Evolutionary conservation across 2,329 filamentous ascomycete species (phyloP).

Genomic region (Calonectria multiphialidica): DNA sequence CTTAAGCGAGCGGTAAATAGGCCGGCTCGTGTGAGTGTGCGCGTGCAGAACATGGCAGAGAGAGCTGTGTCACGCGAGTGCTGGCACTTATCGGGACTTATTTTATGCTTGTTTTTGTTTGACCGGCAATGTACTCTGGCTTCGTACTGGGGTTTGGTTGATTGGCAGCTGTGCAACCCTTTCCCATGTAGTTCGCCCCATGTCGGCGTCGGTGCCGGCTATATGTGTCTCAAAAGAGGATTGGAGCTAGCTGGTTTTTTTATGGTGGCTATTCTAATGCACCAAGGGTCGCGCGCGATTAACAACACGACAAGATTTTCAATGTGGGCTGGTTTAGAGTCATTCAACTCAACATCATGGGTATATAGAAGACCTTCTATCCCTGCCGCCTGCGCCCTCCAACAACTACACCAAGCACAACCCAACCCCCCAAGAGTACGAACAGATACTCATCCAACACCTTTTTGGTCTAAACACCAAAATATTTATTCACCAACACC

Average conservation of each 20-base stretch:
- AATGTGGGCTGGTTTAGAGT: constrained; percentile 6
- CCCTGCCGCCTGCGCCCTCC: background rate
- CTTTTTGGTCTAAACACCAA: background rate
- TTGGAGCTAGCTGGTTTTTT: background rate
- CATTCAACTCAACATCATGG: constrained; percentile 11
- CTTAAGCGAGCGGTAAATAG: background rate
- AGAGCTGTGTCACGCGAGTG: background rate
- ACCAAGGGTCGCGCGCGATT: constrained; percentile 16
- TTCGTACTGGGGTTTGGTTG: background rate
- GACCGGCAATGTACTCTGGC: background rate
- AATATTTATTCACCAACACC: background rate
- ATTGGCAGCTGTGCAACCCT: background rate
- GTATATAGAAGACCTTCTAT: constrained; percentile 28
- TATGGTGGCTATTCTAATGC: constrained; percentile 8
- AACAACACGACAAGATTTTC: background rate
- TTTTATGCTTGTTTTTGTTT: background rate
- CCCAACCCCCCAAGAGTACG: background rate
- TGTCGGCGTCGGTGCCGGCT: background rate
- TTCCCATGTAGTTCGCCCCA: background rate
- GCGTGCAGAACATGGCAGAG: too few relatives aligned
- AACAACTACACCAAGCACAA: background rate
- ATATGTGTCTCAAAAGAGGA: background rate
- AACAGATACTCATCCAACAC: background rate
- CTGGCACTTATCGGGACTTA: background rate
- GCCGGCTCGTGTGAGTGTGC: too few relatives aligned